Percentiles rank a stretch among this genome's conserved stretches.
phyloP scores from a whole-genome alignment of 257 asterid species.

The Solanum chilense region DNA sequence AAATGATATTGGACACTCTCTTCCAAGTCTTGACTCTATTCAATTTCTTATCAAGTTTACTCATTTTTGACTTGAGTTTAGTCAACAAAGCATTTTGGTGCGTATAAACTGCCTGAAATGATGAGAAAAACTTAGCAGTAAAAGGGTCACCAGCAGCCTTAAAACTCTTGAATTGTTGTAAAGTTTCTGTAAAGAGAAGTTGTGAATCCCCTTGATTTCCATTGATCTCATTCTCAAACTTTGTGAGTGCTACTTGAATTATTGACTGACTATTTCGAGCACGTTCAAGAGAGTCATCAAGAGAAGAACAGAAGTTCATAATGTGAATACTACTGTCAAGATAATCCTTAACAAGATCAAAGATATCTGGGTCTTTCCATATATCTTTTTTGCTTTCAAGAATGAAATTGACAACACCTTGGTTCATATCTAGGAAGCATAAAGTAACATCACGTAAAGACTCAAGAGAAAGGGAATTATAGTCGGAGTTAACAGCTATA shows the following conservation, averaged over 20 bases:
- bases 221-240: conserved; percentile 34
- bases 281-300: conserved; percentile 52
- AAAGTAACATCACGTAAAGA: conserved; percentile 70
- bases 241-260: conserved; percentile 41
- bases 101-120: conserved; percentile 36
- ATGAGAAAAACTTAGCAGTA: conserved; percentile 45
- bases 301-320: conserved; percentile 67
- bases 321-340: conserved; percentile 64
- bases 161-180: conserved; percentile 57
- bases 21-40: conserved; percentile 47
- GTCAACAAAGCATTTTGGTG: conserved; percentile 49
- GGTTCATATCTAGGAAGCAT: conserved; percentile 64
- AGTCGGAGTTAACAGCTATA: conserved; percentile 58
- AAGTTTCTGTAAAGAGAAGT: conserved; percentile 29
- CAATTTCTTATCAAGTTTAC: conserved; percentile 48
- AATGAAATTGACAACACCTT: conserved; percentile 58
- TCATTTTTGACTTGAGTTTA: conserved; percentile 41
- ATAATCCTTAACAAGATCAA: conserved; percentile 77
- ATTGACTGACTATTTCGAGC: conserved; percentile 60
- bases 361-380: conserved; percentile 57
- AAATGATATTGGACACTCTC: conserved; percentile 56
- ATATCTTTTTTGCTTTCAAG: conserved; percentile 50
- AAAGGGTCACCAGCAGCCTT: conserved; percentile 61
- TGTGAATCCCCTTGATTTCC: neutral
- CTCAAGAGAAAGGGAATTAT: conserved; percentile 61